These are phyloP conservation scores for Phytophthora ohioensis DNA, from an alignment of 352 stramenopile genomes.

Conservation along the genomic window DNA sequence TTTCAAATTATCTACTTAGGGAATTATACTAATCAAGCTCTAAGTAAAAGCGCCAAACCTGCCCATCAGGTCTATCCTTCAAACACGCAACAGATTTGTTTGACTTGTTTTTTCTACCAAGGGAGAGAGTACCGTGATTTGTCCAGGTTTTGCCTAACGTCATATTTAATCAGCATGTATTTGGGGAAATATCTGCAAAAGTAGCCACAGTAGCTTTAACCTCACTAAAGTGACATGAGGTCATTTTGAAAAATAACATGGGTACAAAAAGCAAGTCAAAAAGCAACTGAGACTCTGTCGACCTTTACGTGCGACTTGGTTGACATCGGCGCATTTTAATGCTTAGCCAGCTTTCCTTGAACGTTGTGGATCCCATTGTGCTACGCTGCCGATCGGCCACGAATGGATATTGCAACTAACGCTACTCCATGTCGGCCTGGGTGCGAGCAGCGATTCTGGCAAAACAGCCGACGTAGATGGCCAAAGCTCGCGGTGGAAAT, in stretches of 20 bases:
- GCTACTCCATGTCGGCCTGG: slow-evolving; percentile 3
- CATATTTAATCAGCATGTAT: too few species aligned
- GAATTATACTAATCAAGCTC: too few species aligned
- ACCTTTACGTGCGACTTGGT: neutral
- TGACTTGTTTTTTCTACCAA: too few species aligned
- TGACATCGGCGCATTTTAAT: neutral
- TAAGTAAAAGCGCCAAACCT: neutral
- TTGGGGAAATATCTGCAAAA: too few species aligned
- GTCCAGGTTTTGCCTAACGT: too few species aligned
- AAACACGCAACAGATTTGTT: too few species aligned
- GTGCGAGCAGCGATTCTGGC: slow-evolving; percentile 25
- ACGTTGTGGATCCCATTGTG: slow-evolving; percentile 4
- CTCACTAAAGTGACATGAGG: too few species aligned
- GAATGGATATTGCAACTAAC: slow-evolving; percentile 18
- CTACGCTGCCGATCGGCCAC: slow-evolving; percentile 27
- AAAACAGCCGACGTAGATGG: slow-evolving; percentile 38
- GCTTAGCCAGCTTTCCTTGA: slow-evolving; percentile 12
- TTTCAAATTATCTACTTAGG: too few species aligned
- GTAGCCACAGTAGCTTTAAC: too few species aligned
- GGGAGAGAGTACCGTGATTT: too few species aligned
- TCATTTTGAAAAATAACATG: neutral
- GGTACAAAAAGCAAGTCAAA: slow-evolving; percentile 1
- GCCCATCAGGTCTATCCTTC: neutral
- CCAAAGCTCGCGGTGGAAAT: slow-evolving; percentile 9
- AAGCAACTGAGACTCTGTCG: too few species aligned